A percentile compares a stretch with the other conserved stretches of the same genome.
Conservation (phyloP, 1,284 basidiomycete species). For the Cryptococcus sp. region DNA sequence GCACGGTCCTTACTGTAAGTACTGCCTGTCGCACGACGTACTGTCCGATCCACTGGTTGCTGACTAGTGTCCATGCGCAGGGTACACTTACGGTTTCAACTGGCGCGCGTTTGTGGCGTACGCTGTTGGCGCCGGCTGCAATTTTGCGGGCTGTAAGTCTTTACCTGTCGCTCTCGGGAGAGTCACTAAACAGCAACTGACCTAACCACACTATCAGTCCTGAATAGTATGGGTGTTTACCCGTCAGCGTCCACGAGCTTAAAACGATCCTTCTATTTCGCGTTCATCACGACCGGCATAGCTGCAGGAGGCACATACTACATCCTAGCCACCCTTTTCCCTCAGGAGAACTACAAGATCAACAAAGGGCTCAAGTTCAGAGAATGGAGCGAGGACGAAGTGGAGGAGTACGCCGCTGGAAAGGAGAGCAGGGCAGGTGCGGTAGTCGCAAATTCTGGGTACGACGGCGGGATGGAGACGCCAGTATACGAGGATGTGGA, state of each 20-base stretch:
- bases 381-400: conserved; percentile 35
- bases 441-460: background rate
- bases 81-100: conserved; percentile 71
- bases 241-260: conserved; percentile 15
- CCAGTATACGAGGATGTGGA: conserved; percentile 8
- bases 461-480: conserved; percentile 1
- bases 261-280: conserved; percentile 35
- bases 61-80: conserved; percentile 1
- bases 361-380: conserved; percentile 26
- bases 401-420: conserved; percentile 27
- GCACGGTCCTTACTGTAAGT: conserved; percentile 41
- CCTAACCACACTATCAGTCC: conserved; percentile 14
- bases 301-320: conserved; percentile 35
- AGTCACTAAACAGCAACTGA: background rate
- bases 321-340: conserved; percentile 29
- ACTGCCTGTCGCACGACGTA: too few species aligned
- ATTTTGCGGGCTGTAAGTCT: conserved; percentile 33
- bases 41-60: background rate
- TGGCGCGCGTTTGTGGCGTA: conserved; percentile 49
- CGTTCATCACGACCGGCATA: conserved; percentile 38
- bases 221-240: conserved; percentile 33
- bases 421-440: conserved; percentile 3
- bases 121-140: conserved; percentile 29
- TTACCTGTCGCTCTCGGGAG: background rate
- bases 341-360: conserved; percentile 30